Percentiles rank a stretch among this genome's conserved stretches.
These are phyloP conservation scores for Neurospora crassa DNA, from an alignment of 2,329 filamentous ascomycete genomes.

Conservation along the genomic window DNA sequence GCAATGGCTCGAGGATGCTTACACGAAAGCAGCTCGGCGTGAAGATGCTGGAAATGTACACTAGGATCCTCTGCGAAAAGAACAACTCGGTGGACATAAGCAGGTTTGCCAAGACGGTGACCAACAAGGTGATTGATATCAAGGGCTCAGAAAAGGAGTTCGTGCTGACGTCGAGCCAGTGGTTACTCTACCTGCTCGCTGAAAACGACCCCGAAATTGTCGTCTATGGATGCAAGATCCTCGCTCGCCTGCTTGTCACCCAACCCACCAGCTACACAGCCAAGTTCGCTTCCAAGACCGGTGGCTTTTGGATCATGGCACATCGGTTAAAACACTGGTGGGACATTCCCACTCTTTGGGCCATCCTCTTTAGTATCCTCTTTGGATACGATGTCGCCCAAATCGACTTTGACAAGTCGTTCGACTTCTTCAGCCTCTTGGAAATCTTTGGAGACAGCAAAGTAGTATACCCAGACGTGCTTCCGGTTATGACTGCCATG, in stretches of 20 bases:
- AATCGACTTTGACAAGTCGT: conserved; percentile 61
- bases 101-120: conserved; percentile 89
- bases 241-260: conserved; percentile 72
- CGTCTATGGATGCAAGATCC: conserved; percentile 68
- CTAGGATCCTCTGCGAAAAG: conserved; percentile 66
- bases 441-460: conserved; percentile 61
- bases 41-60: conserved; percentile 67
- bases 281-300: conserved; percentile 75
- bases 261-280: conserved; percentile 74
- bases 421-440: conserved; percentile 65
- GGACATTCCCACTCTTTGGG: conserved; percentile 78
- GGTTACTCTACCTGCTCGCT: conserved; percentile 83
- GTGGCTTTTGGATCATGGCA: conserved; percentile 80
- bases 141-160: conserved; percentile 13
- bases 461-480: conserved; percentile 66
- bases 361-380: conserved; percentile 76
- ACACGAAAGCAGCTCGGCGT: conserved; percentile 64
- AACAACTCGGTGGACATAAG: conserved; percentile 59
- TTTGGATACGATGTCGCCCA: conserved; percentile 75
- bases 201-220: conserved; percentile 80
- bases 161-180: conserved; percentile 42
- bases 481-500: conserved; percentile 78
- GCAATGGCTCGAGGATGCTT: conserved; percentile 30
- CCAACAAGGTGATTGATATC: conserved; percentile 64
- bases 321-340: conserved; percentile 79